Base-by-base conservation (phyloP, 2,329 filamentous ascomycete genomes). In the Atkinsonella texensis region DNA sequence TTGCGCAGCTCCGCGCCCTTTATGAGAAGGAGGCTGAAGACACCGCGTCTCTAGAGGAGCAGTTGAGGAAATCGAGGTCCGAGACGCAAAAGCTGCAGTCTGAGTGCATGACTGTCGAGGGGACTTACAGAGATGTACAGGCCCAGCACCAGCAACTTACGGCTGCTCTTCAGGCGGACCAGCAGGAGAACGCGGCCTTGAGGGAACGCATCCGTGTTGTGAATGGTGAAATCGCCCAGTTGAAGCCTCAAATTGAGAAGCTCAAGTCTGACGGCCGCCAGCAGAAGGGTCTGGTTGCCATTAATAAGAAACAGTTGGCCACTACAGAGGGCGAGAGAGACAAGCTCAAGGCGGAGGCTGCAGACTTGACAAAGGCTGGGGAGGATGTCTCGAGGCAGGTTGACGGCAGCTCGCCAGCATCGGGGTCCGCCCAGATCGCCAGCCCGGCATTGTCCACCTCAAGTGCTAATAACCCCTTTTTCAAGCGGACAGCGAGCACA, bases 241-340 rank as follows among this genome's bases (percentile, higher is more conserved):
- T 97, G 41, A 94, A 89, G 67, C 89, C 90, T 33, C 84, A 91
- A 58, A 81, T 98, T 49, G 93, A 98, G 66, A 97, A 96, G 73
- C 77, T 95, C 60, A 89, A 87, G 65, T 88, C 85, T 12, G 89
- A 96, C 60, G 89, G 89, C 28, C 83, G 93, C 42, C 93, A 97
- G 67, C 90, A 97, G 64, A 97, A 95, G 71, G 93, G 93, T 17
- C 76, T 97, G 57, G 91, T 95, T 32, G 90, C 93, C 43, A 98
- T 98, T 71, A 96, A 96, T 72, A 97, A 94, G 76, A 98, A 98
- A 72, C 93, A 98, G 70, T 74, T 97, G 54, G 81, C 85, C 38
- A 96, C 90, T 1, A 88, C 85, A 52, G 93, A 98, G 67, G 80
- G 80, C 46, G 91, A 97, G 66, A 81, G 87, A 33, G 91, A 97